phyloP scores from a whole-genome alignment of 352 stramenopile genomes.

The Blastocystis sp. region DNA sequence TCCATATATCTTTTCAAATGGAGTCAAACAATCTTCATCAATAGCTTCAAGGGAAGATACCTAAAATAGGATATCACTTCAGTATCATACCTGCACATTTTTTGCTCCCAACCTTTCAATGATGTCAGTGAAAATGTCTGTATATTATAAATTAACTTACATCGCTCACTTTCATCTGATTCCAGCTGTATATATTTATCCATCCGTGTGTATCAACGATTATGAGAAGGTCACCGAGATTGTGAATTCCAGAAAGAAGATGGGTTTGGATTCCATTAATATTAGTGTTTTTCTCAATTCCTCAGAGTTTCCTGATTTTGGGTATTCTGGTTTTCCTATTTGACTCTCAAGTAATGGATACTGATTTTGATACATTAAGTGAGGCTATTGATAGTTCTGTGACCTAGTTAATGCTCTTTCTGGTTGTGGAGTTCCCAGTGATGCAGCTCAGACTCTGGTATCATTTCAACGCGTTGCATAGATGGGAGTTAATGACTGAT shows the following conservation, averaged over 20 bases:
- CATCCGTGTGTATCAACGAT: background rate
- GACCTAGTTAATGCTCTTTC: constrained; percentile 18
- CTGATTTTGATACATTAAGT: constrained; percentile 23
- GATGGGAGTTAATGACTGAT: background rate
- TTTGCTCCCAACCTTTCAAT: constrained; percentile 41
- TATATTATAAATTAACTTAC: background rate
- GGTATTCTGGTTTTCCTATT: background rate
- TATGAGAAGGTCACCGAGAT: background rate
- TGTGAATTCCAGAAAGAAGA: background rate
- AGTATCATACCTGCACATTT: constrained; percentile 1
- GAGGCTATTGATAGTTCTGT: background rate
- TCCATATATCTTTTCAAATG: constrained; percentile 41
- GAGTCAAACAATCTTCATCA: background rate
- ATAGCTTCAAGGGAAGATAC: constrained; percentile 32
- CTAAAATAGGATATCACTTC: background rate
- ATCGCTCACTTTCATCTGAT: constrained; percentile 22
- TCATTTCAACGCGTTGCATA: constrained; percentile 1
- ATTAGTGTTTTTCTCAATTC: no score
- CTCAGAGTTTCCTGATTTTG: no score
- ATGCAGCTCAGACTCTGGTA: constrained; percentile 10
- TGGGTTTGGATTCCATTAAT: no score
- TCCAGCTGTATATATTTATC: constrained; percentile 54
- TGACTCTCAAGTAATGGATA: background rate
- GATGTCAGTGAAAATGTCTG: constrained; percentile 58
- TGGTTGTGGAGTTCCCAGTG: background rate